Conservation (phyloP, 2,329 filamentous ascomycete species). For the Cephalotrichum gorgonifer region DNA sequence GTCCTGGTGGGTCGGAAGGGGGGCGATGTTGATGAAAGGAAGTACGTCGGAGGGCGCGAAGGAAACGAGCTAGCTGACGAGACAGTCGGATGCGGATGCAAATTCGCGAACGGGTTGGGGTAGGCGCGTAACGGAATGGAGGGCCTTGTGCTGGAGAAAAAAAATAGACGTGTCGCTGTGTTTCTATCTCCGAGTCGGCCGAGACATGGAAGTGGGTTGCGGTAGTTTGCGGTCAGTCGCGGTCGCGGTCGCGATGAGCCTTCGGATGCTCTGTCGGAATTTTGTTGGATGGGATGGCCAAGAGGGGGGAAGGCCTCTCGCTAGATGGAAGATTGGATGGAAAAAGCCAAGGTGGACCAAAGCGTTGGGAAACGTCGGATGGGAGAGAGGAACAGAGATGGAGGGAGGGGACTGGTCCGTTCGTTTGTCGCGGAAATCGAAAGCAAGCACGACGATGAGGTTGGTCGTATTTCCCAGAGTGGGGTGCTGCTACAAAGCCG, state of each 20-base stretch:
- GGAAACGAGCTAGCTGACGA: not conserved
- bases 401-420: not conserved
- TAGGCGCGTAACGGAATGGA: not conserved
- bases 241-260: not conserved
- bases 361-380: not conserved
- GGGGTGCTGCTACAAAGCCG: not conserved
- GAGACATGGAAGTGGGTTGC: not conserved
- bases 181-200: not conserved
- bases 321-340: not conserved
- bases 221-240: not conserved
- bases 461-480: not conserved
- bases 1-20: not conserved
- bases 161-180: not conserved
- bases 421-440: not conserved
- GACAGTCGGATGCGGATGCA: not conserved
- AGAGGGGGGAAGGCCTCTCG: constrained; percentile 1
- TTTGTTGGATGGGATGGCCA: not conserved
- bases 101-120: not conserved
- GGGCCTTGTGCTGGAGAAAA: not conserved
- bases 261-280: not conserved
- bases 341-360: not conserved
- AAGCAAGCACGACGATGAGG: not conserved
- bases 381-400: too few relatives aligned
- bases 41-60: not conserved
- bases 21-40: too few relatives aligned